Base-by-base conservation (phyloP, 2,329 filamentous ascomycete species). In the Talaromyces piceae region DNA sequence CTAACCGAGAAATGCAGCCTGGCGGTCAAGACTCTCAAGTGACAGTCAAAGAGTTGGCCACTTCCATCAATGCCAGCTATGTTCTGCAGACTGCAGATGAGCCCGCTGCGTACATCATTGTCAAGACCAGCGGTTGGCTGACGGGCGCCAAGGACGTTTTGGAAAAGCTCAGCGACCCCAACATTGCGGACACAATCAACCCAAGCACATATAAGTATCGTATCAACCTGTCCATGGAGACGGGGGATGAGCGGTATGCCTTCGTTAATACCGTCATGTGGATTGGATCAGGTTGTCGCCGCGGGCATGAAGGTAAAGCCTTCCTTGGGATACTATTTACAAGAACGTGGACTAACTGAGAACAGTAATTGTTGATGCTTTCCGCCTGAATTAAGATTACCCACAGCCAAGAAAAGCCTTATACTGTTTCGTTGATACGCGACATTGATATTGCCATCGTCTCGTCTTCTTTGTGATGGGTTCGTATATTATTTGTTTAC, bases 41-140 rank as follows among this genome's bases (percentile, higher is more conserved):
- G 8, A 68, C 73, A 18, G 71, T 73, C 47, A 75, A 75, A 55
- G 74, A 76, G 54, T 67, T 69, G 25, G 69, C 70, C 8, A 76
- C 74, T 20, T 70, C 66, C 41, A 62, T 75, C 30, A 67, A 67
- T 50, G 68, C 72, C 25, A 72, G 61, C 54, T 77, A 73, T 57
- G 66, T 76, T 31, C 67, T 77, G n/a, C 74, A 77, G 56, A 76
- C 74, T 30, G 69, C 70, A 18, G 74, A 77, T 57, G 73, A 76
- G n/a, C 73, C 71, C 3, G 71, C 74, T 1, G 74, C 74, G 11
- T 76, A 69, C 56, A 75, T 77, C 44, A 67, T 70, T 13, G 73
- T 75, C 33, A 73, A 69, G 54, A 69, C 69, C 45, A 68, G 67
- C 31, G 74, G 74, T 47, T 77, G 74, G 74, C 62, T 75, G 45